Conservation (phyloP, 148 eudicot genomes). For the Heliamphora exappendiculata region DNA sequence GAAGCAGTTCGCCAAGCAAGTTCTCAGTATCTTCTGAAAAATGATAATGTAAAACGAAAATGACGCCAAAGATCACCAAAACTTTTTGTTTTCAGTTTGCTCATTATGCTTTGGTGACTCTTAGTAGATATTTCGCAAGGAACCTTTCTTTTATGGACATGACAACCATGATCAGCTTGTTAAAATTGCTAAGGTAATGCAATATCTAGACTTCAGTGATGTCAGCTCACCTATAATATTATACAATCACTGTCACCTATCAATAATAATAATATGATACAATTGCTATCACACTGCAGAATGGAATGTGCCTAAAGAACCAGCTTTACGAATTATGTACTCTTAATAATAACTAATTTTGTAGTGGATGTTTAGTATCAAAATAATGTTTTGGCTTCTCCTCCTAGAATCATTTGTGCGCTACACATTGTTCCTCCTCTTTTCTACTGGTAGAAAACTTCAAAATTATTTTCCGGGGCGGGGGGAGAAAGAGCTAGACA, state of each 20-base stretch:
- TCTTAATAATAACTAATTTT: not conserved
- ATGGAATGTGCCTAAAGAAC: not conserved
- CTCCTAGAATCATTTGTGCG: not conserved
- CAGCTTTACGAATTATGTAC: not conserved
- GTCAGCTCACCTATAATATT: not conserved
- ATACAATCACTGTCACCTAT: not conserved
- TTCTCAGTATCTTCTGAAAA: not conserved
- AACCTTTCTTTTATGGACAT: conserved; percentile 28
- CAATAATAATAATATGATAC: too few relatives aligned
- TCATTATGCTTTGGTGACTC: not conserved
- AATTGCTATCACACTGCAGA: not conserved
- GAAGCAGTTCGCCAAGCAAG: too few relatives aligned
- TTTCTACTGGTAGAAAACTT: not conserved
- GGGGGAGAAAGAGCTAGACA: not conserved
- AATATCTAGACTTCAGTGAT: not conserved
- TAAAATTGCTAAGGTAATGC: conserved; percentile 23
- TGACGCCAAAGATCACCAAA: too few relatives aligned
- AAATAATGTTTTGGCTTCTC: not conserved
- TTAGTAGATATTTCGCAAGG: conserved; percentile 24
- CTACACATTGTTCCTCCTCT: not conserved
- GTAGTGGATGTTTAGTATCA: conserved; percentile 3
- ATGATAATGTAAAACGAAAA: too few relatives aligned
- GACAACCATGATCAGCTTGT: conserved; percentile 30
- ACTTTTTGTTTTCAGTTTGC: not conserved
- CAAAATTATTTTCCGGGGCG: not conserved